Evolutionary conservation across 2,329 filamentous ascomycete genomes (phyloP), one percentile per base, ranked within the genome.

Genomic region (Aspergillus sp.): DNA sequence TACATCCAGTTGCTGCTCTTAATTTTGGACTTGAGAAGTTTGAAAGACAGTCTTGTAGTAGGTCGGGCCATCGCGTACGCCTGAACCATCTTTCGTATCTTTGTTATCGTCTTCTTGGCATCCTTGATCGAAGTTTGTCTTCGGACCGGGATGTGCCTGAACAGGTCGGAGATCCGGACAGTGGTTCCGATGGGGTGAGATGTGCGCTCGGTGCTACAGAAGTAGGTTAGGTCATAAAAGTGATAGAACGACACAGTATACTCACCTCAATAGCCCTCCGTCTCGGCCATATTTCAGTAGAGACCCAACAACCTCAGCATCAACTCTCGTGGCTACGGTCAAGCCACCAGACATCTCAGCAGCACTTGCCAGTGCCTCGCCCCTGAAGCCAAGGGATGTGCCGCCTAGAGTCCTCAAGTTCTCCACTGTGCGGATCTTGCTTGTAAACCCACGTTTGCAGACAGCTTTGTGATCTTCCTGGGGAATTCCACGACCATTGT

Each of bases 401-500:
- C 85, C 82, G 31, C 86, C 85, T 19, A 89, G 71, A 23, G 78
- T 76, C 60, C 74, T 79, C 50, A 89, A 74, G 64, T 90, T 87
- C 1, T 84, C 78, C 52, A 86, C 77, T 25, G 82, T 80, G 46
- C 79, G 76, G 53, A 90, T 86, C 75, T 90, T 90, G 76, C 86
- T 89, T 0, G 88, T 90, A 67, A 81, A 88, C 64, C 85, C 81
- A 54, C 83, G 81, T 64, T 80, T 83, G 66, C 86, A 87, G 19
- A 87, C 80, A 45, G 85, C 67, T 2, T 74, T 69, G 47, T 86
- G 79, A 71, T 89, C 87, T 43, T 82, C 80, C 2, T 81, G 75
- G 2, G 81, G 74, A 63, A 90, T 87, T 3, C 88, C 87, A 67
- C 84, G 81, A 7, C 88, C 87, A 72, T 89, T 89, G 73, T 88